Evolutionary conservation across 495 filamentous ascomycete species (phyloP), one percentile per base, ranked within the genome.

Genomic region (Hyaloscypha hepaticicola): DNA sequence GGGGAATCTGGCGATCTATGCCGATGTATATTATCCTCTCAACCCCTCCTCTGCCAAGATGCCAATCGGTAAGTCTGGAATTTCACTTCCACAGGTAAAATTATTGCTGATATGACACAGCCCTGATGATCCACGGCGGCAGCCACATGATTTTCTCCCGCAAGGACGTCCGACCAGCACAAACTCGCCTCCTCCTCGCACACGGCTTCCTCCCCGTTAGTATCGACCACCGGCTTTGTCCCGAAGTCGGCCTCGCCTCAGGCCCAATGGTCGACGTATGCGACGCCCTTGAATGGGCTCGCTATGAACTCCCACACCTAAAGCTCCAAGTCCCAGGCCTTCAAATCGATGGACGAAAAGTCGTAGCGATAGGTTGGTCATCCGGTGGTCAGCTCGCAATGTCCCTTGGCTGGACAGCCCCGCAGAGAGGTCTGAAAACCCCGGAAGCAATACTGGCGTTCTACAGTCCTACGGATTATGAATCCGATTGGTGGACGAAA

Each of bases 41-140:
- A 50, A 55, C 16, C 28, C 55, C 22, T 7, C 48, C 4, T 22
- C 58, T 1, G 27, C 9, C 5, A 41, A 64, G 58, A 52, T 55
- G 63, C 68, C 63, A 56, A 58, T 73, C 61, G 68, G 71, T 73
- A 73, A 31, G 66, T 52, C 21, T 12, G 16, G 12, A 31, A n/a
- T 21, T 4, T 45, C 38, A 16, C 9, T 25, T 11, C 25, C 55
- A 22, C 31, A 25, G 55, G 34, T 12, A 50, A 34, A 8, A 45
- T 34, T 11, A 60, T 11, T 28, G 26, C 31, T 60, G 24, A 60
- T 24, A 1, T 6, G 19, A 41, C 31, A 33, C 19, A 83, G 85
- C 83, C 9, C 68, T 88, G 1, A 80, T 87, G 79, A 79, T 86
- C 50, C 84, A 87, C 59, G 83, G 84, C 1, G 83, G 83, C 12